Base-by-base conservation (phyloP, 345 rosid genomes). In the Corchorus capsularis region DNA sequence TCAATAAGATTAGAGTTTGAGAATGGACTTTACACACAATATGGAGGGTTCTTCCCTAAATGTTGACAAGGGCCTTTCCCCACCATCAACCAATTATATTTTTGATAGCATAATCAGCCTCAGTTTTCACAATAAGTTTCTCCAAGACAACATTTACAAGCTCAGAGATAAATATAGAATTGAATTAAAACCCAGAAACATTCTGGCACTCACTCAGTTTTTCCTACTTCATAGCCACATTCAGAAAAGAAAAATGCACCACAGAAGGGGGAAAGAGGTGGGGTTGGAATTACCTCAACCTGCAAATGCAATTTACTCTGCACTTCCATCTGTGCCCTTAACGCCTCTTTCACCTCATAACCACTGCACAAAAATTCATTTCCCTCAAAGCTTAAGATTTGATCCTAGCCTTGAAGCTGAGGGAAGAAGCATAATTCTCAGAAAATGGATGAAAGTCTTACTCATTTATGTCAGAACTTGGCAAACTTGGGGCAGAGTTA, bases 281-380 rank as follows among this genome's bases (percentile, higher is more conserved):
- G 27, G 27, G 27, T 27, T 27, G 43, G 69, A 59, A 46, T 75
- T 72, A 90, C 89, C 93, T 90, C 97, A 52, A 89, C 93, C 85
- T 85, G 93, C 83, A 90, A 84, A 81, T 92, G 94, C 67, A 92
- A 79, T 81, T 88, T 92, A 79, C 94, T 92, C 78, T 93, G 87
- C 74, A 91, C 90, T 84, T 93, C 98, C 93, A 93, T 92, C 76
- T 93, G 95, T 56, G 84, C 89, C 72, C 94, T 87, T 81, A 84
- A 77, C 69, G 94, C 94, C 81, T 90, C 91, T 81, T 87, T 86
- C 69, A 88, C 94, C 85, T 86, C 91, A 78, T 83, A 88, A 61
- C 87, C 89, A 81, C 94, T 90, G 72, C 49, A 70, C 14, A 69
- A 69, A 50, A 67, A 22, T 76, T 71, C 45, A 59, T 60, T 47